Base-by-base conservation (phyloP, 2,329 filamentous ascomycete species). In the Alternaria ventricosa region DNA sequence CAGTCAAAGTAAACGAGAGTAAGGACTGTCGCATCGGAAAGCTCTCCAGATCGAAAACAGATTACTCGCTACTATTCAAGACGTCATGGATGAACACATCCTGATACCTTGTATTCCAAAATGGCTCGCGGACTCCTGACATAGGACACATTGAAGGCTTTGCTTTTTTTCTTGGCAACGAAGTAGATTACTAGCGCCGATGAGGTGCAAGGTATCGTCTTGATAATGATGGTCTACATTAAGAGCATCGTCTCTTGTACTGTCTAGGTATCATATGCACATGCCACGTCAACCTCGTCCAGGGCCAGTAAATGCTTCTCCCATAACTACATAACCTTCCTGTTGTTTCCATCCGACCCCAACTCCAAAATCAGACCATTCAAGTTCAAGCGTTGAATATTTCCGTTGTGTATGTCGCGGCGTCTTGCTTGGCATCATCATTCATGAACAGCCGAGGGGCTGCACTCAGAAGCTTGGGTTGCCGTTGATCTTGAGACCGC, bases 401-500 rank as follows among this genome's bases (percentile, higher is more conserved):
- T 53, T n/a, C 49, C 22, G 20, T 36, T 18, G 13, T n/a, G 23
- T 28, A 7, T 47, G 22, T n/a, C 11, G 11, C 18, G 22, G 8
- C 25, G 36, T 36, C 47, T 27, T 23, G 23, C 45, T 18, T 30
- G 15, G 13, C 11, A 41, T 41, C 36, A 41, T 41, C 36, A 18
- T 27, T 36, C 2, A 55, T 27, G 15, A n/a, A 44, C 27, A 46
- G 23, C 15, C 7, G 44, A 23, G 43, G 28, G 27, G 3, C 6
- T 36, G 3, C 50, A 28, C 23, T 55, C 66, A 72, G 12, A 67
- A 71, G 47, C 60, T 63, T 49, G 61, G 55, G 13, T 70, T 64
- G 25, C 70, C 70, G 15, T 70, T 71, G 49, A 72, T 53, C 54
- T 68, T 69, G 9, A 76, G 11, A 2, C 70, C 69, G 28, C 67